phyloP scores from a whole-genome alignment of 2,329 filamentous ascomycete species.

The Hymenoscyphus salicellus region DNA sequence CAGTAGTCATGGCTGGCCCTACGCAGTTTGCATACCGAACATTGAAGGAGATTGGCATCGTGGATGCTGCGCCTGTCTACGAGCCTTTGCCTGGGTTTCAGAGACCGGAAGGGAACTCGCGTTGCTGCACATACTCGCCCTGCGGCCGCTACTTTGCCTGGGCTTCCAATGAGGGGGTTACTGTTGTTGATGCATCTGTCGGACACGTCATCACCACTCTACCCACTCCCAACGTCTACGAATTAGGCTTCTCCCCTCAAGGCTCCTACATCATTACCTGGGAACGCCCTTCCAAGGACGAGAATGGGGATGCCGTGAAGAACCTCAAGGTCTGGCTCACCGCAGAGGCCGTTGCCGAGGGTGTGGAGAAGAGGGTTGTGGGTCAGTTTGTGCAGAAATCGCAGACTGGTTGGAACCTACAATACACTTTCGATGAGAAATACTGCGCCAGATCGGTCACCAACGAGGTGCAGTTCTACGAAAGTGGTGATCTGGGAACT shows the following conservation, averaged over 20 bases:
- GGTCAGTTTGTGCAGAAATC: conserved; percentile 94
- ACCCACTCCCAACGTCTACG: conserved; percentile 80
- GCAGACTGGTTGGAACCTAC: conserved; percentile 93
- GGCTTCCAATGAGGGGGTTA: conserved; percentile 84
- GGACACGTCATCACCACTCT: conserved; percentile 74
- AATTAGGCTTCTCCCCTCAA: conserved; percentile 87
- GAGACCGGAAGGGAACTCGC: conserved; percentile 88
- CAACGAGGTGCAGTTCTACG: conserved; percentile 97
- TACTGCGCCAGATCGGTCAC: conserved; percentile 91
- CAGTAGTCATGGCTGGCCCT: conserved; percentile 87
- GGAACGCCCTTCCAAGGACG: conserved; percentile 91
- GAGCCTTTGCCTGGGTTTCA: conserved; percentile 76
- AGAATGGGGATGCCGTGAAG: conserved; percentile 87
- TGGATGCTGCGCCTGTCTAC: conserved; percentile 89
- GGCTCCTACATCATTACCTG: conserved; percentile 95
- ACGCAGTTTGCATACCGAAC: conserved; percentile 97
- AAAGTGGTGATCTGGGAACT: conserved; percentile 77
- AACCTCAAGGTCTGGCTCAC: conserved; percentile 97
- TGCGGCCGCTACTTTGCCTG: conserved; percentile 96
- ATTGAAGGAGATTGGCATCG: conserved; percentile 90
- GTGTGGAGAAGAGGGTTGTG: conserved; percentile 67
- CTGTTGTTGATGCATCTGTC: conserved; percentile 75
- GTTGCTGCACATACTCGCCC: conserved; percentile 92
- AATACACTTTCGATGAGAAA: conserved; percentile 91
- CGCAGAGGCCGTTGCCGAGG: conserved; percentile 63